Evolutionary conservation across 768 basidiomycete species (phyloP).

Genomic region (Podaxis carcinomalis): DNA sequence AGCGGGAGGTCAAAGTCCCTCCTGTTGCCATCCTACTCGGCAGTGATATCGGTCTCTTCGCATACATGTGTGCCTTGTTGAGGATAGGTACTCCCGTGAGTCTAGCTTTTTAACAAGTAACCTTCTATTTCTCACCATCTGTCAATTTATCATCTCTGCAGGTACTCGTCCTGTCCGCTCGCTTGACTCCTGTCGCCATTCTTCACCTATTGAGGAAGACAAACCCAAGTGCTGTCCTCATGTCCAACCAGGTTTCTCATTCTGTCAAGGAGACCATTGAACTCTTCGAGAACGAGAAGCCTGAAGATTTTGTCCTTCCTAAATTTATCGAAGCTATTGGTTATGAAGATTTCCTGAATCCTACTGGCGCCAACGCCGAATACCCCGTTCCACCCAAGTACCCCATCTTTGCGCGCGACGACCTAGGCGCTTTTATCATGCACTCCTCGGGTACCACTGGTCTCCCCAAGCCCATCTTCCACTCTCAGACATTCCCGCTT

Average conservation of each 20-base stretch:
- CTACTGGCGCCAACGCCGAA: conserved; percentile 11
- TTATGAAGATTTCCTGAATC: conserved; percentile 26
- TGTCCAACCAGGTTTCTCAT: conserved; percentile 26
- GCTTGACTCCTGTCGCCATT: conserved; percentile 30
- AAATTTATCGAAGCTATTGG: conserved; percentile 21
- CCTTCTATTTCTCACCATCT: not conserved
- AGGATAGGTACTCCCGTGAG: conserved; percentile 26
- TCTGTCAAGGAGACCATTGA: conserved; percentile 26
- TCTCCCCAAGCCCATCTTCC: conserved; percentile 42
- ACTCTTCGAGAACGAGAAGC: conserved; percentile 10
- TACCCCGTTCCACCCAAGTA: conserved; percentile 24
- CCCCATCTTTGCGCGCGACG: conserved; percentile 18
- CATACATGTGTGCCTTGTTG: conserved; percentile 32
- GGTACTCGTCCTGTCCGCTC: conserved; percentile 33
- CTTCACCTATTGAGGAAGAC: conserved; percentile 31
- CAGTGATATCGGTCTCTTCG: conserved; percentile 33
- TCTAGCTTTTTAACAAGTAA: not conserved
- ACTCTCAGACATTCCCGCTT: conserved; percentile 29
- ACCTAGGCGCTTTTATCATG: conserved; percentile 37
- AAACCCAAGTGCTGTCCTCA: conserved; percentile 24
- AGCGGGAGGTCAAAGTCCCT: conserved; percentile 19
- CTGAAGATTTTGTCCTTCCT: conserved; percentile 10
- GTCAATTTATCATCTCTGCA: conserved; percentile 6
- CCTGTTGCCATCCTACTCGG: conserved; percentile 33
- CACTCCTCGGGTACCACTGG: conserved; percentile 50